A percentile compares a stretch with the other conserved stretches of the same genome.
phyloP scores from a whole-genome alignment of 2,329 filamentous ascomycete species.

The Uncinocarpus reesii region DNA sequence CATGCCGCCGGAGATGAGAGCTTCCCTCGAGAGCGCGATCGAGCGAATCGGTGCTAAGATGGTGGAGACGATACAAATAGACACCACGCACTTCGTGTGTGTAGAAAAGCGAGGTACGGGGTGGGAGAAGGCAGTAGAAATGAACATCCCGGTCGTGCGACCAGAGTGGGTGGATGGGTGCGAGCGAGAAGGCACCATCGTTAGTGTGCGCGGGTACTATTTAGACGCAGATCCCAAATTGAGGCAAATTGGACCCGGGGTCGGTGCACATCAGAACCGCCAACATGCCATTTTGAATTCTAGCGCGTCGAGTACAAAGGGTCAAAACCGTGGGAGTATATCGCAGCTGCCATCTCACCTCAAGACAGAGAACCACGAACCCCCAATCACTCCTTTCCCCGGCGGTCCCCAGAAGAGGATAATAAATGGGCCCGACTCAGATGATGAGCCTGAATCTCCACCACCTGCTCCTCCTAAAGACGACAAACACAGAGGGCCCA shows the following conservation, averaged over 20 bases:
- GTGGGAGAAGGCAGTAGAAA: constrained; percentile 96
- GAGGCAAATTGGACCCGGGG: constrained; percentile 39
- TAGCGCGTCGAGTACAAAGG: neutral
- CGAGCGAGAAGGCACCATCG: constrained; percentile 80
- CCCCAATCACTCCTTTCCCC: constrained; percentile 22
- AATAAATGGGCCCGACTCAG: constrained; percentile 9
- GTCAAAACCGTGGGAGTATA: constrained; percentile 6
- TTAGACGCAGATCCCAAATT: constrained; percentile 69
- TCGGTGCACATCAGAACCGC: constrained; percentile 17
- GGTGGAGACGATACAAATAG: constrained; percentile 80
- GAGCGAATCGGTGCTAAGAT: constrained; percentile 87
- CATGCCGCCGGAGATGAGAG: constrained; percentile 61
- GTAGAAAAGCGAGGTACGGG: constrained; percentile 79
- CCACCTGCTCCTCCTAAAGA: constrained; percentile 19
- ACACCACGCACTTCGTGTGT: constrained; percentile 97
- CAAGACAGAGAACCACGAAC: constrained; percentile 18
- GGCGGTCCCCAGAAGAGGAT: constrained; percentile 15
- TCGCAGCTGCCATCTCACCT: constrained; percentile 9
- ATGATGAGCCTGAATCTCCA: constrained; percentile 14
- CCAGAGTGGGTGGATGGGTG: constrained; percentile 98
- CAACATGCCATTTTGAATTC: constrained; percentile 12
- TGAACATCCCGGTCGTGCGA: constrained; percentile 93
- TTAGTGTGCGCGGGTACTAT: constrained; percentile 92
- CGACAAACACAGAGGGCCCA: constrained; percentile 4
- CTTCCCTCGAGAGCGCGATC: constrained; percentile 63